Percentiles rank a stretch among this genome's conserved stretches.
Evolutionary conservation across 2,329 filamentous ascomycete genomes (phyloP).

Genomic region (Coccinonectria pachysandricola): DNA sequence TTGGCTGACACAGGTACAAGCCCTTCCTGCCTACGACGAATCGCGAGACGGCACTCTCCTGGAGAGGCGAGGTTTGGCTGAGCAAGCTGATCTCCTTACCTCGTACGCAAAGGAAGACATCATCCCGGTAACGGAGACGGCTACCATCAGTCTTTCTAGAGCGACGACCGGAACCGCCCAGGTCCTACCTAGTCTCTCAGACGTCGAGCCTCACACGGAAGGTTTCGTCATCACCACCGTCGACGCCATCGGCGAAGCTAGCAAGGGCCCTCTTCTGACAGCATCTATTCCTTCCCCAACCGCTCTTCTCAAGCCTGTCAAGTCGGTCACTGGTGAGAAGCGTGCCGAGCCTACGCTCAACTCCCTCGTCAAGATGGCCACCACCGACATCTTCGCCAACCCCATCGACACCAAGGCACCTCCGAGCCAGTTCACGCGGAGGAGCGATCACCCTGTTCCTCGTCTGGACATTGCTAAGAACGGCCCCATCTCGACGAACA

Average conservation of each 20-base stretch:
- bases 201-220: slow-evolving; percentile 22
- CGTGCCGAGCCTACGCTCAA: slow-evolving; percentile 6
- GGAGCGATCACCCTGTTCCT: slow-evolving; percentile 48
- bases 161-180: slow-evolving; percentile 17
- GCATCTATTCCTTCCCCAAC: slow-evolving; percentile 27
- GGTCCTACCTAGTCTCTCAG: slow-evolving; percentile 20
- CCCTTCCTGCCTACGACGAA: slow-evolving; percentile 10
- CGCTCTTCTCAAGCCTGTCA: slow-evolving; percentile 19
- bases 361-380: slow-evolving; percentile 14
- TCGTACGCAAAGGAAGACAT: slow-evolving; percentile 17
- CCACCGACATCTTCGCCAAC: slow-evolving; percentile 42
- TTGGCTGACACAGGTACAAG: slow-evolving; percentile 18
- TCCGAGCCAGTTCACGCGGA: slow-evolving; percentile 34
- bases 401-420: slow-evolving; percentile 45
- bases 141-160: slow-evolving; percentile 15
- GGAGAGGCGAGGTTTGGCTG: slow-evolving; percentile 12
- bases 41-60: slow-evolving; percentile 7
- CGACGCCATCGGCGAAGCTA: slow-evolving; percentile 9
- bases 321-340: slow-evolving; percentile 14
- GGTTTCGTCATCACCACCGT: slow-evolving; percentile 19
- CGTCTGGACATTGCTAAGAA: slow-evolving; percentile 38
- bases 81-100: slow-evolving; percentile 13
- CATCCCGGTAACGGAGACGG: slow-evolving; percentile 17
- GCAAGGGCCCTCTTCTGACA: slow-evolving; percentile 17
- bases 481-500: slow-evolving; percentile 60